Conservation (phyloP, 129 eudicot genomes). For the Ambrosia trifida region DNA sequence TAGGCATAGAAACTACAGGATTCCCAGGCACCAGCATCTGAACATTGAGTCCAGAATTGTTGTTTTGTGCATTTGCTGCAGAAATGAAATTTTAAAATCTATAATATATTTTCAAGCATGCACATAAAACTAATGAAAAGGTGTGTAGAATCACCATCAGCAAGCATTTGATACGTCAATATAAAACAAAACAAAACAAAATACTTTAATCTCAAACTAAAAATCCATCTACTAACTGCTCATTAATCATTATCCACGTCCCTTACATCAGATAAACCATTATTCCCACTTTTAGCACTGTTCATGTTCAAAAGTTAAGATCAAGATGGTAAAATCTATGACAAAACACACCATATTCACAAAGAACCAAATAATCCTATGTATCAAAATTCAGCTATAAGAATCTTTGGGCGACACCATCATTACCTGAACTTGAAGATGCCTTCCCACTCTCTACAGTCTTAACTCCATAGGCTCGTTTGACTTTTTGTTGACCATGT, state of each 20-base stretch:
- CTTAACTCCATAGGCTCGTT: slow-evolving; percentile 61
- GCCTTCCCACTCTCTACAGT: slow-evolving; percentile 67
- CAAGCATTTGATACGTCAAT: slow-evolving; percentile 66
- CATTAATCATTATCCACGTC: slow-evolving; percentile 62
- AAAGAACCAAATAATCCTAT: background rate
- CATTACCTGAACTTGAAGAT: slow-evolving; percentile 92
- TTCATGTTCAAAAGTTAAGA: slow-evolving; percentile 4
- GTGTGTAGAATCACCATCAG: slow-evolving; percentile 61
- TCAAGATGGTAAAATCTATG: slow-evolving; percentile 11
- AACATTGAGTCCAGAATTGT: slow-evolving; percentile 33
- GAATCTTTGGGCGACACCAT: slow-evolving; percentile 83
- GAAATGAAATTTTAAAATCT: background rate
- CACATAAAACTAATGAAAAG: slow-evolving; percentile 7
- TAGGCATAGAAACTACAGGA: slow-evolving; percentile 59
- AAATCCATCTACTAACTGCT: slow-evolving; percentile 15
- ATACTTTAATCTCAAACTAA: background rate
- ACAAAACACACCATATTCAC: background rate
- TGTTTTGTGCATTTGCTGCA: slow-evolving; percentile 66
- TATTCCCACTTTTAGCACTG: slow-evolving; percentile 87
- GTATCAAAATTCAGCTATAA: slow-evolving; percentile 5
- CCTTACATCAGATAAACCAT: slow-evolving; percentile 82
- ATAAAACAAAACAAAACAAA: background rate
- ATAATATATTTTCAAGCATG: background rate
- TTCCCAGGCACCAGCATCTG: slow-evolving; percentile 63
- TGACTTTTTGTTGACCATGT: slow-evolving; percentile 48